Base-by-base conservation (phyloP, 2,329 filamentous ascomycete genomes). In the Hirsutella rhossiliensis region DNA sequence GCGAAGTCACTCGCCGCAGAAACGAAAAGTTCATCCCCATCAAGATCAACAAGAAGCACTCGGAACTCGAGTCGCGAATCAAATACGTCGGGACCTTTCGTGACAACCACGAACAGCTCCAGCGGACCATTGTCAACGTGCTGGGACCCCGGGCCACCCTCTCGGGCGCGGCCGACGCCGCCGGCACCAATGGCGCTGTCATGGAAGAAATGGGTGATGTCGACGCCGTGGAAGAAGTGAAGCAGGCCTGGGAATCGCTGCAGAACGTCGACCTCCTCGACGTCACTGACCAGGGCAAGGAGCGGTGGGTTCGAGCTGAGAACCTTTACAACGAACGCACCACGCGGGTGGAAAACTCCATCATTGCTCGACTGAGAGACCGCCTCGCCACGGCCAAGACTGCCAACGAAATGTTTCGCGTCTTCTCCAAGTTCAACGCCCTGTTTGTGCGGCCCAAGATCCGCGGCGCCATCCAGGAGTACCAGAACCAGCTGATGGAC, bases 381-480 rank as follows among this genome's bases (percentile, higher is more conserved):
- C 84, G 92, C 46, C 75, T 98, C 45, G 92, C 89, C 13, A 95
- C 88, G 7, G 90, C 92, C 12, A 96, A 94, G 72, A 95, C 88
- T 49, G 92, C 92, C 36, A 97, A 94, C 59, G 94, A 98, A 65
- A 99, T 98, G 92, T 99, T 99, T 63, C 85, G 94, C 44, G 92
- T 99, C 48, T 98, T 98, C 62, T 97, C 92, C 43, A 97, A 97
- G 61, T 99, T 99, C 76, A 99, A 99, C 60, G 92, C 92, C 2
- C 80, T 99, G 28, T 94, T 99, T 54, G 90, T 99, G 45, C 81
- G 92, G 47, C 92, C 92, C n/a, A 98, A 98, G 73, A 97, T 99
- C 66, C 83, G 92, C 52, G 89, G 94, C 52, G 94, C 92, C 44
- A 98, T 98, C 57, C 86, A 88, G 38, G 90, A 98, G 66, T 98